A percentile compares a stretch with the other conserved stretches of the same genome.
phyloP scores from a whole-genome alignment of 208 protist genomes.

The Trypanosoma conorhini region DNA sequence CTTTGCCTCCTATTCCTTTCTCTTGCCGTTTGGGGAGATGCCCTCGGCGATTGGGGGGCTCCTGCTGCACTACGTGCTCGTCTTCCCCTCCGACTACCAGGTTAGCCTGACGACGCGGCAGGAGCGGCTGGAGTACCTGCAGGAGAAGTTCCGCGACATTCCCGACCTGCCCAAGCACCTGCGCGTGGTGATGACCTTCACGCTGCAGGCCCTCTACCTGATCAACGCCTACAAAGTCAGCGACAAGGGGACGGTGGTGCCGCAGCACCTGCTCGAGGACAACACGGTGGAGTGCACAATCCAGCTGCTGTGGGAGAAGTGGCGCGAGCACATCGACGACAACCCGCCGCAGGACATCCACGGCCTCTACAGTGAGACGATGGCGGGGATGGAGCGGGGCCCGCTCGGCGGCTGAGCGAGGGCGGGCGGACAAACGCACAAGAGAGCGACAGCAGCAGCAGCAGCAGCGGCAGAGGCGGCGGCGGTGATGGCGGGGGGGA shows the following conservation, averaged over 20 bases:
- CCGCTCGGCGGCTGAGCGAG: neutral
- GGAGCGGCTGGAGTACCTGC: constrained; percentile 61
- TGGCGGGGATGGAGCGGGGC: neutral
- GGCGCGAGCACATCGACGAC: constrained; percentile 66
- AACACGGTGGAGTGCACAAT: constrained; percentile 55
- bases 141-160: constrained; percentile 69
- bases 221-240: constrained; percentile 65
- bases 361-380: constrained; percentile 19
- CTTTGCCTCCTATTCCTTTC: constrained; percentile 45
- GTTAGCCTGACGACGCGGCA: constrained; percentile 54
- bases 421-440: neutral
- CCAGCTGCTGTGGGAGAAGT: constrained; percentile 63
- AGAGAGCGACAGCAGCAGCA: no score
- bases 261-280: constrained; percentile 27
- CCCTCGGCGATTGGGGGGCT: constrained; percentile 77
- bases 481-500: neutral
- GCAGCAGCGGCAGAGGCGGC: no score
- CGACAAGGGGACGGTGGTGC: constrained; percentile 33
- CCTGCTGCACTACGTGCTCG: constrained; percentile 86
- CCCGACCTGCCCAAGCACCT: constrained; percentile 61
- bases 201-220: constrained; percentile 71
- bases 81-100: constrained; percentile 84
- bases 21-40: constrained; percentile 72
- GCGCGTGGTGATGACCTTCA: constrained; percentile 78
- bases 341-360: constrained; percentile 62